Base-by-base conservation (phyloP, 2,329 filamentous ascomycete species). In the Penicillium sp. region DNA sequence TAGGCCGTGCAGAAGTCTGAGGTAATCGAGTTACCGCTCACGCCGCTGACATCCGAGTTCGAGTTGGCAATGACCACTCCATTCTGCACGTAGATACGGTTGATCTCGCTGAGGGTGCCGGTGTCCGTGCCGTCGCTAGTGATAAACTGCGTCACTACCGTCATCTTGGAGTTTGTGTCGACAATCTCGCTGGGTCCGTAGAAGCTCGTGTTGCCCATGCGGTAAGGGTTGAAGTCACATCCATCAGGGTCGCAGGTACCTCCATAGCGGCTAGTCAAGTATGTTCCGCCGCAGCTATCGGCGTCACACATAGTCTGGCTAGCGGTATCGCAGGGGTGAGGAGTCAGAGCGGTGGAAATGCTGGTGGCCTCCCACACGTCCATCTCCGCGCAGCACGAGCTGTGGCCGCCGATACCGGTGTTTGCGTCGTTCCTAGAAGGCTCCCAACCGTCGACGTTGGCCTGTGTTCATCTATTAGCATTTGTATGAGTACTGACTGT, bases 331-430 rank as follows among this genome's bases (percentile, higher is more conserved):
- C 87, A 89, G 41, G 84, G 80, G 71, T 89, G 86, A 18, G 87
- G 85, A 6, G 86, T 89, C 67, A 80, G 81, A 51, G 86, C 87
- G 15, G 80, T 82, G 20, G 85, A 81, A 67, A 86, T 81, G 62
- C 77, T 80, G 79, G 89, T 89, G 64, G 86, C 85, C 75, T 89
- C 85, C 85, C 85, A 88, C 71, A 86, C 79, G 64, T 89, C 86
- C 81, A 89, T 85, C 73, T 89, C 86, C 42, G 81, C 75, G 71
- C 86, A 89, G 80, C 86, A 88, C 35, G 85, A 78, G 57, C 86
- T 86, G 48, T 80, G 74, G 43, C 72, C 71, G 37, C 82, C 82
- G 23, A 72, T 67, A 53, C 83, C 84, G 31, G 80, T 76, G 67
- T 84, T 84, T 61, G 71, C 60, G 64, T 87, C 84, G 64, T 76